These are phyloP conservation scores for Euphorbia celastroides DNA, from an alignment of 441 rosid genomes.

Conservation along the genomic window DNA sequence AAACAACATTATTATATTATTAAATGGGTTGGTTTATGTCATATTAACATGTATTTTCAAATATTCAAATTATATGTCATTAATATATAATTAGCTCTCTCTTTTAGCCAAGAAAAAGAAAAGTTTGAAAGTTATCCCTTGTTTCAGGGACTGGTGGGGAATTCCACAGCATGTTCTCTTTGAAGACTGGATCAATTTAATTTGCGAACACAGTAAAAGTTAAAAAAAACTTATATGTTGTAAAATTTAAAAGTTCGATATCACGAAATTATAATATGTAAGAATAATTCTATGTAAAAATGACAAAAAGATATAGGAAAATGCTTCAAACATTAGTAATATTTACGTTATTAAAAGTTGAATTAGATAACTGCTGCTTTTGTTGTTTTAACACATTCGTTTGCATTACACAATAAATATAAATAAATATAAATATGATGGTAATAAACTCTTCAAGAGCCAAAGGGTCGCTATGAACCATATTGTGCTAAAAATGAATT, in stretches of 20 bases:
- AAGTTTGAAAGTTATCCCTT: constrained; percentile 18
- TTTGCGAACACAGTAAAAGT: too few relatives aligned
- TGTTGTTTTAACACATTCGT: background rate
- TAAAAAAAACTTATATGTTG: too few relatives aligned
- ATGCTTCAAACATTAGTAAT: too few relatives aligned
- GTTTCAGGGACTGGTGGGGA: constrained; percentile 33
- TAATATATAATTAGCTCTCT: background rate
- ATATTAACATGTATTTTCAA: too few relatives aligned
- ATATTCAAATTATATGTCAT: constrained; percentile 14
- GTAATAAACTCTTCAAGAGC: constrained; percentile 3
- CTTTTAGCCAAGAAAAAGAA: background rate
- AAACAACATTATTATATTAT: background rate
- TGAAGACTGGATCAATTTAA: constrained; percentile 3
- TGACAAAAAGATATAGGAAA: too few relatives aligned
- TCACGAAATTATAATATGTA: too few relatives aligned
- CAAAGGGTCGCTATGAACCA: constrained; percentile 21
- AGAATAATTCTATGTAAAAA: too few relatives aligned
- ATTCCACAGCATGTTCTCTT: constrained; percentile 28
- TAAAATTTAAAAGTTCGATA: too few relatives aligned
- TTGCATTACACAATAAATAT: background rate
- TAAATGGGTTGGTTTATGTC: background rate
- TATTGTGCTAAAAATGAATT: background rate
- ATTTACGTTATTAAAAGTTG: too few relatives aligned
- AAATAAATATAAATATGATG: background rate
- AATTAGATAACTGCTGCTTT: background rate